Evolutionary conservation across 2,329 filamentous ascomycete species (phyloP), one percentile per base, ranked within the genome.

Genomic region (Aureobasidium zeae): DNA sequence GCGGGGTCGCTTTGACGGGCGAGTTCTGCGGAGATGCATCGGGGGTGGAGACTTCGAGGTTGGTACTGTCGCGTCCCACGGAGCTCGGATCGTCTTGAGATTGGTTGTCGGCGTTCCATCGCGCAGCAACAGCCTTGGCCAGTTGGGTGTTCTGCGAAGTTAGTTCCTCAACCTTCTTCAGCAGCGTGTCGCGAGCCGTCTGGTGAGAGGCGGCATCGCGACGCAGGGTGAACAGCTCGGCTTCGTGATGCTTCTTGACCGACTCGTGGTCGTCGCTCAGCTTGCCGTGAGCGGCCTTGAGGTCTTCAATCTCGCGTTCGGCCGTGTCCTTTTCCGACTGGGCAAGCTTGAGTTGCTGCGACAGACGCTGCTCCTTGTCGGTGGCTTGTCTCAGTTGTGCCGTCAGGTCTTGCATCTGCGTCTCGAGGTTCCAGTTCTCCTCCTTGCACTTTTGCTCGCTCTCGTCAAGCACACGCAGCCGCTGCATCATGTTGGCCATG

Each of bases 341-440:
- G 10, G 81, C 67, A 20, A 77, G 55, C 47, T 79, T 83, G 38
- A 98, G 69, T 36, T 72, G 74, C 55, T 87, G 82, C 11, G 74
- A 79, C 29, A 95, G 72, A 59, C 84, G 84, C 62, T 86, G 84
- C 62, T 95, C 87, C 48, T 83, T 82, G 57, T 91, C 87, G 11
- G 79, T 70, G 1, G 83, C 76, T 34, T 94, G 86, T 58, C 81
- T 86, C 50, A 83, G 75, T 12, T 76, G 72, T 6, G 81, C 74
- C 41, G 83, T 73, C 30, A 89, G 70, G 50, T 96, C 88, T 55
- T 94, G 91, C 16, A 93, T 74, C 55, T 87, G 85, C 0, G 88
- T 94, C 63, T 98, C 91, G 26, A 98, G 73, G 50, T 84, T 89
- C 91, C 91, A 98, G 61, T 96, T 98, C 63, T 96, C 91, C 57